A percentile compares a stretch with the other conserved stretches of the same genome.
Evolutionary conservation across 495 filamentous ascomycete species (phyloP).

Genomic region (Bryoglossum gracile): DNA sequence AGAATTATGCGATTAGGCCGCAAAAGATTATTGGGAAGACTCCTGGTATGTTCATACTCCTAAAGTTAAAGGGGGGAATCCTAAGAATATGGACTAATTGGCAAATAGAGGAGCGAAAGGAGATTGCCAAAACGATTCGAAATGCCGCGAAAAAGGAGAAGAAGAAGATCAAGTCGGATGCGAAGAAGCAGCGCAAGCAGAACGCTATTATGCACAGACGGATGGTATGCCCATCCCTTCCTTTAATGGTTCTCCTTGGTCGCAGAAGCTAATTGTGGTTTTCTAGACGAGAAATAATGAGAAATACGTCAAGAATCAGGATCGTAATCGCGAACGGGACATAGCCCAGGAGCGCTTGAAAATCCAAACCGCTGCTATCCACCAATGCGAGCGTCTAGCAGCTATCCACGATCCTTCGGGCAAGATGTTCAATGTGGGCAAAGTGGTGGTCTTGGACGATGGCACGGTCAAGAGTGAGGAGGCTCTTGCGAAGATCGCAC

Average conservation of each 20-base stretch:
- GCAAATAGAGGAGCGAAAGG: constrained; percentile 15
- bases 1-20: no score
- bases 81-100: background rate
- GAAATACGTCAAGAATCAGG: constrained; percentile 33
- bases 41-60: constrained; percentile 2
- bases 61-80: no score
- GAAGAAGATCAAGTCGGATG: constrained; percentile 27
- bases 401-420: constrained; percentile 29
- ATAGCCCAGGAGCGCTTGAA: constrained; percentile 28
- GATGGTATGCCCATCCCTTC: constrained; percentile 18
- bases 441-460: constrained; percentile 27
- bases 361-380: constrained; percentile 26
- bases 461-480: constrained; percentile 26
- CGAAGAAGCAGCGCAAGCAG: constrained; percentile 31
- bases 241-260: background rate
- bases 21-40: constrained; percentile 3
- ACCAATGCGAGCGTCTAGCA: constrained; percentile 28
- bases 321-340: constrained; percentile 28
- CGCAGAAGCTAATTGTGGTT: background rate
- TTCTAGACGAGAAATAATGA: constrained; percentile 29
- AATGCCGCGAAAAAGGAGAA: constrained; percentile 13
- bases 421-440: constrained; percentile 30
- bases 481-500: constrained; percentile 14
- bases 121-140: constrained; percentile 10
- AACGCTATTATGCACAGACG: constrained; percentile 32